Base-by-base conservation (phyloP, 2,329 filamentous ascomycete genomes). In the Fusarium udum region DNA sequence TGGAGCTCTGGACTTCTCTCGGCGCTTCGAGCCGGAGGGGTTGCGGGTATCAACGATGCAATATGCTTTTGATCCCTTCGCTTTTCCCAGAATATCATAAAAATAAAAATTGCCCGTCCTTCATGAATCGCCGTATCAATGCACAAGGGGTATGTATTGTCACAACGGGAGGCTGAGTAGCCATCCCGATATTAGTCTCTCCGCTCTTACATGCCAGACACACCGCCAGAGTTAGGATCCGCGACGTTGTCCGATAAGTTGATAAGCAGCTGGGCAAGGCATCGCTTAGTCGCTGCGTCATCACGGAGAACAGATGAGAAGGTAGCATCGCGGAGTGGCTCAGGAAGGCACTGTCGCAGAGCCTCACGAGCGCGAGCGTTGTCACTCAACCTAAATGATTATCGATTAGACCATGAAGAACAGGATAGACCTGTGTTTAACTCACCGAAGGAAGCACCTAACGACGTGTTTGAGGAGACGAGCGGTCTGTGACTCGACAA, bases 401-500 rank as follows among this genome's bases (percentile, higher is more conserved):
- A 39, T 31, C 24, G 22, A 34, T 78, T 71, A 78, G 76, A 36
- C n/a, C 40, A 15, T 24, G 7, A 6, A 24, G 14, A 18, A 31
- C 43, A 22, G 10, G 15, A 12, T 26, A 48, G 56, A 40, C 28
- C 45, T n/a, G n/a, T n/a, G n/a, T 14, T 24, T 12, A 45, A 84
- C 90, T 77, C 86, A 97, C 94, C 96, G 90, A 80, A 99, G 88
- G 83, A 99, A 99, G 84, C 96, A 99, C 76, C 96, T 89, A 39
- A 99, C 96, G 64, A 99, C 96, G 81, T 99, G 96, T 88, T 99
- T 99, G 31, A 99, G 90, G 52, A 99, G 87, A 59, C 96, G 90
- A 36, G 97, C 96, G 3, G 96, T 99, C 84, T 99, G 96, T 80
- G 97, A 95, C 83, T 99, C 96, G 43, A 98, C 96, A 42, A 99